Percentiles rank a stretch among this genome's conserved stretches.
Conservation (phyloP, 148 eudicot genomes). For the Rhododendron henanense region DNA sequence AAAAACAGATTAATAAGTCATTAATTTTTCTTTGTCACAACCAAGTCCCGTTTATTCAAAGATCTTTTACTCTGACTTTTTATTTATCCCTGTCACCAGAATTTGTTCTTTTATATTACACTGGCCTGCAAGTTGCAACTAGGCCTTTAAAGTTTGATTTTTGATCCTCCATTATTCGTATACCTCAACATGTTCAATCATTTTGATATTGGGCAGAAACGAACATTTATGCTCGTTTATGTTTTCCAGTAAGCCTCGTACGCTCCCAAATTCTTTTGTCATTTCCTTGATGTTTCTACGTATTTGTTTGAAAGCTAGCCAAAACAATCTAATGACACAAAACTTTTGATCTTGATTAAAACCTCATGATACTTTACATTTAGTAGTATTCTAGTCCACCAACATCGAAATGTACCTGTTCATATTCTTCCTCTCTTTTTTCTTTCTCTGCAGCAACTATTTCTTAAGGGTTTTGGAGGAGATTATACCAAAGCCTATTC, state of each 20-base stretch:
- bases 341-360: neutral
- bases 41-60: neutral
- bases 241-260: neutral
- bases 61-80: neutral
- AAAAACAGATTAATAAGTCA: neutral
- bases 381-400: too few species aligned
- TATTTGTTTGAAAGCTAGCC: neutral
- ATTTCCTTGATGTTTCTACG: neutral
- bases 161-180: neutral
- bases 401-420: too few species aligned
- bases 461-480: conserved; percentile 71
- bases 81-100: neutral
- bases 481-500: conserved; percentile 42
- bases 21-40: too few species aligned
- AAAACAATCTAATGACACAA: neutral
- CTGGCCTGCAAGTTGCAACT: neutral
- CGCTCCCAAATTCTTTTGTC: neutral
- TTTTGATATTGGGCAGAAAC: neutral
- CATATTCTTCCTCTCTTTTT: neutral
- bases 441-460: conserved; percentile 43
- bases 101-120: neutral
- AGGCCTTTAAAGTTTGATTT: neutral
- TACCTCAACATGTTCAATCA: neutral
- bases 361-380: too few species aligned
- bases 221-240: neutral